These are phyloP conservation scores for Cardamine resedifolia DNA, from an alignment of 345 rosid species.

Conservation along the genomic window DNA sequence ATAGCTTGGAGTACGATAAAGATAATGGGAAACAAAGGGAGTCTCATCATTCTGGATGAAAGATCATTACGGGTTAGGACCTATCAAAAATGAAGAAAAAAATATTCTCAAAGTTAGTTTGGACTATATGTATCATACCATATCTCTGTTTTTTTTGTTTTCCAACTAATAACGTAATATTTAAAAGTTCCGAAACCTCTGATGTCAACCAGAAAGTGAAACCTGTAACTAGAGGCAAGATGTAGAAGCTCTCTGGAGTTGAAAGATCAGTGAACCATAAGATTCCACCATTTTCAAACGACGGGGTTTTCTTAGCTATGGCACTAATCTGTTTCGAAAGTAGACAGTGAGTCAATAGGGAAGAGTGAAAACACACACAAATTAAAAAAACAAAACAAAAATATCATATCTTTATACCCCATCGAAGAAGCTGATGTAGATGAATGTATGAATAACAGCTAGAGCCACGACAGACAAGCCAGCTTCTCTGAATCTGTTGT, in stretches of 20 bases:
- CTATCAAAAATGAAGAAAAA: background rate
- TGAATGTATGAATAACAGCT: slow-evolving; percentile 39
- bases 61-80: background rate
- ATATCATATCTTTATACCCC: slow-evolving; percentile 42
- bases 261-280: slow-evolving; percentile 37
- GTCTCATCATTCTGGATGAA: slow-evolving; percentile 2
- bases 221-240: slow-evolving; percentile 48
- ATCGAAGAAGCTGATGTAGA: slow-evolving; percentile 46
- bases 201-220: slow-evolving; percentile 45
- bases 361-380: background rate
- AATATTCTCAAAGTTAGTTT: too few species aligned
- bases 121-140: background rate
- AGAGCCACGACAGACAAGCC: slow-evolving; percentile 41
- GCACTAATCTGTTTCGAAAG: slow-evolving; percentile 38
- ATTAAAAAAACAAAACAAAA: background rate
- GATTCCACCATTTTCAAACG: too few species aligned
- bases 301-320: slow-evolving; percentile 59
- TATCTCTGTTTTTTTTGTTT: too few species aligned
- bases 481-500: slow-evolving; percentile 39
- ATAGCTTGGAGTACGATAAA: slow-evolving; percentile 1
- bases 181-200: slow-evolving; percentile 37
- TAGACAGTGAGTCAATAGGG: background rate
- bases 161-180: too few species aligned
- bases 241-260: slow-evolving; percentile 48
- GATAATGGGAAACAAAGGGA: background rate